Evolutionary conservation across 805 yeast species (phyloP), one percentile per base, ranked within the genome.

Genomic region (Barnettozyma californica): DNA sequence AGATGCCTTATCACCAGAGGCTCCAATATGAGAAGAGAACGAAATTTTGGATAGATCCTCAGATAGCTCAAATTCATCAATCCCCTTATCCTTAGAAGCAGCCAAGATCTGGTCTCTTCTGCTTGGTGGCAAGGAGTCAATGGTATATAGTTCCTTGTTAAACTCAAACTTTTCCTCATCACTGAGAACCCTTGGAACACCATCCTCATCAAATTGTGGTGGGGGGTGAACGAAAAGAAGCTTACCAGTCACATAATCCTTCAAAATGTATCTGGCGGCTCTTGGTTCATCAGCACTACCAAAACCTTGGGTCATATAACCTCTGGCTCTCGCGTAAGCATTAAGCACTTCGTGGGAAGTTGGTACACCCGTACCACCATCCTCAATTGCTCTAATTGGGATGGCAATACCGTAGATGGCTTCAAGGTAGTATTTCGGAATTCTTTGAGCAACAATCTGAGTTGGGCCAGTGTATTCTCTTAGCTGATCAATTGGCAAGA

Each of bases 211-310:
- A 19, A 75, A 64, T 41, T 70, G 71, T 46, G 98, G 98, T 36
- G 99, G 99, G 14, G 98, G 97, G 54, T 81, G 83, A 38, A 87
- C 83, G 63, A 77, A 91, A 43, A 89, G 71, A 49, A 94, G 71
- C 65, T 89, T 91, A 55, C 98, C 99, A 65, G 80, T 87, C 25
- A 95, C 97, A 59, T 90, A 94, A 67, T 94, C 99, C 68, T 94
- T 94, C 64, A 94, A 75, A 46, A 94, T 80, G 57, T 87, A 86
- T 65, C 99, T 78, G 38, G 97, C 83, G 13, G 99, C 96, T 67
- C 99, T 78, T 39, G 95, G 82, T 65, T 90, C 95, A 72, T 94
- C 99, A 3, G 99, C 98, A 57, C 89, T 81, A 62, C 98, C 98
- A 63, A 87, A 91, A 62, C 95, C 95, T 66, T 95, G 97, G 0